phyloP scores from a whole-genome alignment of 2,329 filamentous ascomycete genomes.

The Xylariaceae sp. region DNA sequence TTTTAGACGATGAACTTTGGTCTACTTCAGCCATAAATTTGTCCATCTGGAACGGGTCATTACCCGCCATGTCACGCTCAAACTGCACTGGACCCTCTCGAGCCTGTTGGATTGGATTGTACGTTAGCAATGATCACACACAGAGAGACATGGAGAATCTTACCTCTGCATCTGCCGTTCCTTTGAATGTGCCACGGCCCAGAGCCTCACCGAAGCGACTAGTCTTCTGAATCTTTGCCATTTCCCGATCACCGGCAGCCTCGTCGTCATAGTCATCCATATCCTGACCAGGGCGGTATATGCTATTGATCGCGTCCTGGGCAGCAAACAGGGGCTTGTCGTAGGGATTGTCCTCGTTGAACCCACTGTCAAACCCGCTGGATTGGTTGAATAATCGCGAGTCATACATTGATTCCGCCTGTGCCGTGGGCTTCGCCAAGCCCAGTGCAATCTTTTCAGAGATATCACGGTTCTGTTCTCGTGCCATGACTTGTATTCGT shows the following conservation, averaged over 20 bases:
- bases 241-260: slow-evolving; percentile 71
- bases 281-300: slow-evolving; percentile 76
- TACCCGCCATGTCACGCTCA: slow-evolving; percentile 65
- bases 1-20: slow-evolving; percentile 57
- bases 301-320: slow-evolving; percentile 88
- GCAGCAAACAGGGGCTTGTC: slow-evolving; percentile 96
- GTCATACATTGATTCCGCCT: slow-evolving; percentile 93
- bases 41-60: slow-evolving; percentile 89
- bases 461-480: slow-evolving; percentile 94
- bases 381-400: slow-evolving; percentile 91
- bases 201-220: slow-evolving; percentile 80
- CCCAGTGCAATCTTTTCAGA: slow-evolving; percentile 95
- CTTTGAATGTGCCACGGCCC: slow-evolving; percentile 87
- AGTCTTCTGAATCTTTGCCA: slow-evolving; percentile 81
- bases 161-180: slow-evolving; percentile 74
- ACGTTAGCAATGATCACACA: slow-evolving; percentile 29
- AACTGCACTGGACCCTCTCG: slow-evolving; percentile 93
- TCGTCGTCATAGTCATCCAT: slow-evolving; percentile 73
- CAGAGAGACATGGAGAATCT: slow-evolving; percentile 29
- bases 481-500: slow-evolving; percentile 83
- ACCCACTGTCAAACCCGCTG: slow-evolving; percentile 81
- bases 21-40: slow-evolving; percentile 81
- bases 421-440: slow-evolving; percentile 88
- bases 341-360: slow-evolving; percentile 97
- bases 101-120: slow-evolving; percentile 40